Evolutionary conservation across 106 monocot species (phyloP).

Genomic region (Hemerocallis citrina): DNA sequence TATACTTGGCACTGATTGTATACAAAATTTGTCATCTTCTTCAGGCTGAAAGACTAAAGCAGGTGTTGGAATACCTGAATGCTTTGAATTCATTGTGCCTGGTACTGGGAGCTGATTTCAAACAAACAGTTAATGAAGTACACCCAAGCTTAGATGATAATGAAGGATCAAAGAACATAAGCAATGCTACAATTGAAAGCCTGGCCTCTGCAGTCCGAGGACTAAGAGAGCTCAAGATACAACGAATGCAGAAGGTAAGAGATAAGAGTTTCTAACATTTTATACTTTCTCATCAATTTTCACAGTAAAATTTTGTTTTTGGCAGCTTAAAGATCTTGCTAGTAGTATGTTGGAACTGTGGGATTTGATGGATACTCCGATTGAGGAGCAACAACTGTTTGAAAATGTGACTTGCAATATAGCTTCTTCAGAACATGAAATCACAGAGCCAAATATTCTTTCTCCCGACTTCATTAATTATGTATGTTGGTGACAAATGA

Average conservation of each 20-base stretch:
- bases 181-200: constrained; percentile 49
- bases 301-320: too few relatives aligned
- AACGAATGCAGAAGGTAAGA: constrained; percentile 92
- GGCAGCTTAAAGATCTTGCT: constrained; percentile 71
- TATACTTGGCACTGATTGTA: background rate
- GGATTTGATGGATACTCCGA: constrained; percentile 68
- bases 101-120: constrained; percentile 82
- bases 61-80: constrained; percentile 50
- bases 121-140: constrained; percentile 33
- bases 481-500: constrained; percentile 23
- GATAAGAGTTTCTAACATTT: too few relatives aligned
- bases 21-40: too few relatives aligned
- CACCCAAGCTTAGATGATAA: constrained; percentile 61
- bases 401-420: constrained; percentile 53
- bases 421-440: constrained; percentile 60
- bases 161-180: constrained; percentile 46
- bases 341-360: constrained; percentile 50
- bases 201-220: constrained; percentile 35
- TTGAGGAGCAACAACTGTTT: constrained; percentile 59
- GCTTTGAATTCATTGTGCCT: constrained; percentile 50
- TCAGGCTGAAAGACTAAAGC: constrained; percentile 55
- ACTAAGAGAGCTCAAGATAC: constrained; percentile 62
- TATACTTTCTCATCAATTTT: too few relatives aligned
- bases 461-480: constrained; percentile 38
- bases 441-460: constrained; percentile 39